These are phyloP conservation scores for Mycena capillaripes DNA, from an alignment of 768 basidiomycete species.

Conservation along the genomic window DNA sequence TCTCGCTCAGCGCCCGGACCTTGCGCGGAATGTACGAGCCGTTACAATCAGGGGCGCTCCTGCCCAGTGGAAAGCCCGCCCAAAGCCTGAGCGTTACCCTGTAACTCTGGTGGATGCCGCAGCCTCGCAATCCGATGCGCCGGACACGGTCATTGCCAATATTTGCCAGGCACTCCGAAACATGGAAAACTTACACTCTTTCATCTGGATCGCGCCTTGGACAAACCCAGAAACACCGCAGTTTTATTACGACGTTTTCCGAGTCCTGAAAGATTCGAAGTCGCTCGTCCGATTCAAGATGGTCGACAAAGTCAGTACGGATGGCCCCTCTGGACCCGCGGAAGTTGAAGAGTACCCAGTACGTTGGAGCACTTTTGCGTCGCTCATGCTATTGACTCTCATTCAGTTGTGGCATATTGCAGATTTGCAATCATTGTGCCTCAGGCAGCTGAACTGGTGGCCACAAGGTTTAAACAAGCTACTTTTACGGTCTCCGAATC, in stretches of 20 bases:
- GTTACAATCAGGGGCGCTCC: conserved; percentile 17
- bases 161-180: conserved; percentile 25
- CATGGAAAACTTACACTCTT: conserved; percentile 25
- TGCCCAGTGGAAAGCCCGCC: neutral
- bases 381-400: neutral
- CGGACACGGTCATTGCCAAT: neutral
- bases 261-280: conserved; percentile 8
- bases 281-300: conserved; percentile 18
- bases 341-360: conserved; percentile 22
- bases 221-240: neutral
- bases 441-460: conserved; percentile 18
- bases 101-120: conserved; percentile 5
- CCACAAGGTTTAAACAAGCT: conserved; percentile 1
- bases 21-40: conserved; percentile 39
- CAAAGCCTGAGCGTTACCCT: conserved; percentile 26
- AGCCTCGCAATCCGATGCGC: neutral
- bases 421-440: conserved; percentile 12
- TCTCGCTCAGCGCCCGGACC: conserved; percentile 41
- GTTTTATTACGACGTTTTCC: conserved; percentile 11
- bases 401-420: conserved; percentile 28
- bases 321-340: neutral
- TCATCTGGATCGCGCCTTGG: conserved; percentile 22
- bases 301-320: neutral
- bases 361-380: neutral
- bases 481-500: conserved; percentile 18